Evolutionary conservation across 495 filamentous ascomycete species (phyloP).

Genomic region (Lasiosphaeria ovina): DNA sequence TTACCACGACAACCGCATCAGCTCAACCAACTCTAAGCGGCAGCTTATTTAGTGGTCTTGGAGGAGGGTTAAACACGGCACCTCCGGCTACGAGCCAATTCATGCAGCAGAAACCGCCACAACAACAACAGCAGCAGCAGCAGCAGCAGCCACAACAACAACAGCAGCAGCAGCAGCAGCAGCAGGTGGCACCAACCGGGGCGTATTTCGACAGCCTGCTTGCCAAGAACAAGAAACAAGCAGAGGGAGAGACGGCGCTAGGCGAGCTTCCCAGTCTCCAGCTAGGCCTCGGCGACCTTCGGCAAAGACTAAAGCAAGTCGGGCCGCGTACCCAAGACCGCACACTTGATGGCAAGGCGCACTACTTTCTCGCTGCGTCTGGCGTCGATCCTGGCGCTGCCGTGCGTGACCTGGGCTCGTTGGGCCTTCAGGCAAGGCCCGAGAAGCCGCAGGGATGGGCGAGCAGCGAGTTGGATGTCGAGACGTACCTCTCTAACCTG

Average conservation of each 20-base stretch:
- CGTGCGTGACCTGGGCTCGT: constrained; percentile 69
- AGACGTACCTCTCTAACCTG: constrained; percentile 75
- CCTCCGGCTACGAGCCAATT: too few relatives aligned
- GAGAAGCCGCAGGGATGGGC: constrained; percentile 27
- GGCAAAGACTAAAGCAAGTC: constrained; percentile 76
- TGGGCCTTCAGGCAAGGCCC: constrained; percentile 40
- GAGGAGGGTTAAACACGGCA: too few relatives aligned
- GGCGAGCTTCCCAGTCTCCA: constrained; percentile 69
- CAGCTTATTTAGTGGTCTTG: constrained; percentile 3
- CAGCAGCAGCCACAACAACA: constrained; percentile 7
- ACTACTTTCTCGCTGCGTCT: constrained; percentile 87
- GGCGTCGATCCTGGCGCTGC: constrained; percentile 77
- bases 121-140: neutral
- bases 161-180: constrained; percentile 5
- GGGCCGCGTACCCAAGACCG: constrained; percentile 54
- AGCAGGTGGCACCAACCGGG: constrained; percentile 31
- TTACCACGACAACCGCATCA: constrained; percentile 15
- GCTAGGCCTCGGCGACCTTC: constrained; percentile 81
- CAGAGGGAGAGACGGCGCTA: constrained; percentile 49
- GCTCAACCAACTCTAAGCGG: constrained; percentile 1
- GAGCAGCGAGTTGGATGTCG: constrained; percentile 68
- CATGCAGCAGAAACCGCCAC: neutral
- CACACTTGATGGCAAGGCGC: constrained; percentile 63
- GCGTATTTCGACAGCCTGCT: constrained; percentile 88
- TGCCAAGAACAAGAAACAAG: constrained; percentile 69